phyloP scores from a whole-genome alignment of 2,329 filamentous ascomycete genomes.

The Aspergillus sp. region DNA sequence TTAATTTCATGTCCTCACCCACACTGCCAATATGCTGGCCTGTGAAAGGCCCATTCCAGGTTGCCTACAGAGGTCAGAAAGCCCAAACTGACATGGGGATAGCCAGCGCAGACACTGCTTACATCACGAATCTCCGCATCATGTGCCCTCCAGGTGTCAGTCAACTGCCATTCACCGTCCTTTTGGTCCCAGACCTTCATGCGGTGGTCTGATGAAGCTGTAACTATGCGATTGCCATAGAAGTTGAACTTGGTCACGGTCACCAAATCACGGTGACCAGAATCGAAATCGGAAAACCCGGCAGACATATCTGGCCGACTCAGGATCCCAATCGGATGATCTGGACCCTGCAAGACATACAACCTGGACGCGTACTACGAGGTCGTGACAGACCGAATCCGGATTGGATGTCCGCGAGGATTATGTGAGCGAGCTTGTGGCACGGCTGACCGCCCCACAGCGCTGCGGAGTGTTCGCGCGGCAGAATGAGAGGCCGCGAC shows the following conservation, averaged over 20 bases:
- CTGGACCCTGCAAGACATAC: conserved; percentile 9
- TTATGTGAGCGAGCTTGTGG: neutral
- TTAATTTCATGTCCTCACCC: conserved; percentile 84
- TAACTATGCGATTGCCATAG: conserved; percentile 88
- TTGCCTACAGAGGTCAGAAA: conserved; percentile 58
- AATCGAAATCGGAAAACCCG: conserved; percentile 45
- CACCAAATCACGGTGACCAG: conserved; percentile 63
- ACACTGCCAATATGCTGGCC: conserved; percentile 87
- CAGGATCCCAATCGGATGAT: conserved; percentile 13
- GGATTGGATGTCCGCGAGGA: conserved; percentile 3
- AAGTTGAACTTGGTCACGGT: conserved; percentile 86
- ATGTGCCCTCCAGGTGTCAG: conserved; percentile 87
- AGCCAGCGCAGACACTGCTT: conserved; percentile 35
- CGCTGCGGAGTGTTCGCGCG: neutral
- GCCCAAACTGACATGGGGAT: conserved; percentile 14
- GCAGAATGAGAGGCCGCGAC: neutral
- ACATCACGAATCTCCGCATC: conserved; percentile 88
- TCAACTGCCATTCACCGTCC: conserved; percentile 73
- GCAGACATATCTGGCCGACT: conserved; percentile 34
- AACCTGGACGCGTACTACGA: conserved; percentile 7
- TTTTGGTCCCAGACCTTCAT: conserved; percentile 84
- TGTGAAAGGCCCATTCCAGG: conserved; percentile 89
- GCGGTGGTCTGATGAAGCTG: conserved; percentile 87
- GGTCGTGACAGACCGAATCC: neutral
- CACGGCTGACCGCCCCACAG: too few relatives aligned